A percentile compares a stretch with the other conserved stretches of the same genome.
These are phyloP conservation scores for Lepidium africanum DNA, from an alignment of 345 rosid species.

Conservation along the genomic window DNA sequence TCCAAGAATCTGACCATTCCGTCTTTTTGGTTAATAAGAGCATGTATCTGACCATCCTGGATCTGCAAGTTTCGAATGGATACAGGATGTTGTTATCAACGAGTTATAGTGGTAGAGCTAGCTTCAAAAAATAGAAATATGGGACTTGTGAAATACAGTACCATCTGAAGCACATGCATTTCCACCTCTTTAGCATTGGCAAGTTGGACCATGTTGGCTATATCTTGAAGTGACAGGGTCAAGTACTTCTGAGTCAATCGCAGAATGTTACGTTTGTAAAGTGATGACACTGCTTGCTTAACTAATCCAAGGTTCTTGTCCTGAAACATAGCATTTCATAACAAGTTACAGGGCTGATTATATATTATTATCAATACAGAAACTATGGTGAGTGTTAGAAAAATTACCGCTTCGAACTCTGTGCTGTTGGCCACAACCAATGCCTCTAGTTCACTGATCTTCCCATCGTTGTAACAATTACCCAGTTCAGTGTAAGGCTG, in stretches of 20 bases:
- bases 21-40: slow-evolving; percentile 94
- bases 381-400: slow-evolving; percentile 1
- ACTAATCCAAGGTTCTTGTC: slow-evolving; percentile 93
- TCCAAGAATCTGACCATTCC: slow-evolving; percentile 99
- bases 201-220: slow-evolving; percentile 76
- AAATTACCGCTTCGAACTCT: slow-evolving; percentile 62
- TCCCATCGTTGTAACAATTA: slow-evolving; percentile 56
- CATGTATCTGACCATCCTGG: slow-evolving; percentile 95
- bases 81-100: neutral
- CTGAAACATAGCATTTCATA: slow-evolving; percentile 36
- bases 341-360: slow-evolving; percentile 4
- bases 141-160: slow-evolving; percentile 19
- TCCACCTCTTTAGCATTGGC: slow-evolving; percentile 84
- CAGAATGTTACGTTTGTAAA: slow-evolving; percentile 93
- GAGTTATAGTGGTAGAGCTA: neutral
- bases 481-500: slow-evolving; percentile 76
- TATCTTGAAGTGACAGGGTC: slow-evolving; percentile 96
- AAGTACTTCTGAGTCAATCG: slow-evolving; percentile 89
- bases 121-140: neutral
- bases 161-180: slow-evolving; percentile 99
- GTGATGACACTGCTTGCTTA: slow-evolving; percentile 86
- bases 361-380: neutral
- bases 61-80: slow-evolving; percentile 42
- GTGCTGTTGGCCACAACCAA: slow-evolving; percentile 44
- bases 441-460: slow-evolving; percentile 49